These are phyloP conservation scores for Daldinia loculata DNA, from an alignment of 495 filamentous ascomycete species.

Conservation along the genomic window DNA sequence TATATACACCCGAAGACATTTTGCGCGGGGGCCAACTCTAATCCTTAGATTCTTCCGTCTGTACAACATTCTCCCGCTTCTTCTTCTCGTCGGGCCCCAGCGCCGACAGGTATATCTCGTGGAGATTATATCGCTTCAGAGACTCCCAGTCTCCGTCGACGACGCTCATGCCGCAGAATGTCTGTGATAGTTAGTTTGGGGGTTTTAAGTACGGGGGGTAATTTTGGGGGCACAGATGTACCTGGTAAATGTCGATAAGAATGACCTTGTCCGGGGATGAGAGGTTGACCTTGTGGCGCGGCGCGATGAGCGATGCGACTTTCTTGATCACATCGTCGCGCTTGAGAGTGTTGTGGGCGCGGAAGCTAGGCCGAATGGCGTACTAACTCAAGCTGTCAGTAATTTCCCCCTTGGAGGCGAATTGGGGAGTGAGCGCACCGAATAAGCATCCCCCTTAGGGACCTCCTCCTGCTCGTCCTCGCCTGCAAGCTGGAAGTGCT, in stretches of 20 bases:
- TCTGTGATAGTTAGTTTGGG: conserved; percentile 41
- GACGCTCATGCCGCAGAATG: conserved; percentile 57
- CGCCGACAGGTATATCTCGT: conserved; percentile 53
- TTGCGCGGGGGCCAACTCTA: neutral
- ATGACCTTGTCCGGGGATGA: conserved; percentile 83
- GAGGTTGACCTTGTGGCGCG: conserved; percentile 82
- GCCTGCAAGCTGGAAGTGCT: conserved; percentile 71
- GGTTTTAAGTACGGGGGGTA: neutral
- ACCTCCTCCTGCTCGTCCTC: conserved; percentile 28
- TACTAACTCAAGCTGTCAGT: conserved; percentile 64
- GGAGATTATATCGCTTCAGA: conserved; percentile 58
- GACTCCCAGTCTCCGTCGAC: conserved; percentile 61
- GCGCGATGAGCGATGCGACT: conserved; percentile 67
- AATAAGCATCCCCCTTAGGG: conserved; percentile 9
- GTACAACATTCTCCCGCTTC: conserved; percentile 5
- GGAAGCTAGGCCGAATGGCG: conserved; percentile 85
- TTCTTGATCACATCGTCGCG: conserved; percentile 80
- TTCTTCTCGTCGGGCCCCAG: conserved; percentile 25
- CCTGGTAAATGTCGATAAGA: conserved; percentile 88
- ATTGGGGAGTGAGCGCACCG: conserved; percentile 29
- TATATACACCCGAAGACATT: too few species aligned
- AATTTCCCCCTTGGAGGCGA: neutral
- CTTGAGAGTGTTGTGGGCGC: conserved; percentile 79
- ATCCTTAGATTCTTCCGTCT: neutral
- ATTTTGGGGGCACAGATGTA: conserved; percentile 50